Evolutionary conservation across 345 rosid species (phyloP).

Genomic region (Eutrema heterophyllum): DNA sequence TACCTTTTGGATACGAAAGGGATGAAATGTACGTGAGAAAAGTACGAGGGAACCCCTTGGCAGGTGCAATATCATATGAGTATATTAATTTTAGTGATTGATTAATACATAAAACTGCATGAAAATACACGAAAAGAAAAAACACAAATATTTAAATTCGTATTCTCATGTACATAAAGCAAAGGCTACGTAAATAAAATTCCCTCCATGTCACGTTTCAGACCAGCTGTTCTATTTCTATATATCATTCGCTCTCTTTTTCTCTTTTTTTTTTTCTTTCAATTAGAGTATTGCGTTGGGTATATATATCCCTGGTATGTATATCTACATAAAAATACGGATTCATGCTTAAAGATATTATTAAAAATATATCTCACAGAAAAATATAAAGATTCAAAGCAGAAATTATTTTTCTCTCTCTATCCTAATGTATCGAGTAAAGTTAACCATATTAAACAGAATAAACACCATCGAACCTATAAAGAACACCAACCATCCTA

Average conservation of each 20-base stretch:
- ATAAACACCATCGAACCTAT: constrained; percentile 29
- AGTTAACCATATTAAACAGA: constrained; percentile 23
- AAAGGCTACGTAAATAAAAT: constrained; percentile 2
- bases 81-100: neutral
- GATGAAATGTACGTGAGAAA: constrained; percentile 16
- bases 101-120: neutral
- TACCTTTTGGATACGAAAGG: constrained; percentile 30
- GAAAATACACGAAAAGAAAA: constrained; percentile 4
- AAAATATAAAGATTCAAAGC: constrained; percentile 23
- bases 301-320: neutral
- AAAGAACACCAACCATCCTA: constrained; percentile 32
- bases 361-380: constrained; percentile 1
- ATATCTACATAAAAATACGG: constrained; percentile 18
- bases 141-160: neutral
- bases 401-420: constrained; percentile 1
- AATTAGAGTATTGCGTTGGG: neutral
- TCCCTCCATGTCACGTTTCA: constrained; percentile 24
- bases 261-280: neutral
- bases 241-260: constrained; percentile 1
- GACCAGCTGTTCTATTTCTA: constrained; percentile 17
- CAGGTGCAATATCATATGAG: constrained; percentile 24
- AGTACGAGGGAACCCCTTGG: constrained; percentile 14
- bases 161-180: constrained; percentile 16
- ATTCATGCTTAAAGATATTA: constrained; percentile 24
- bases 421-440: constrained; percentile 19